A percentile compares a stretch with the other conserved stretches of the same genome.
Conservation (phyloP, 1,139 yeast genomes). For the Candida albicans region DNA sequence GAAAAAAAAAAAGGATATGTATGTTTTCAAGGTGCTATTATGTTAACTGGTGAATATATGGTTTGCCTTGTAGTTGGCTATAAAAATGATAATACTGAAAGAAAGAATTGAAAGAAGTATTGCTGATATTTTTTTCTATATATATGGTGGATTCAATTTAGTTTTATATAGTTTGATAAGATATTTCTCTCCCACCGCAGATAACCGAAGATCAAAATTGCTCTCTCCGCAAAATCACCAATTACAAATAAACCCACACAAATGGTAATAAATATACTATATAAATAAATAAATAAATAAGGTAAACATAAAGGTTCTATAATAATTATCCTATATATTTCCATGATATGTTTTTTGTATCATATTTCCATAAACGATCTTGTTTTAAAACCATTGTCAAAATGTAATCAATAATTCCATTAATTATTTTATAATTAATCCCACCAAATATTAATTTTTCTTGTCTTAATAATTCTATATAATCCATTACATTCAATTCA, state of each 20-base stretch:
- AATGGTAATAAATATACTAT: no score
- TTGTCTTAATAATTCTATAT: conserved; percentile 16
- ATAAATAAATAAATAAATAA: background rate
- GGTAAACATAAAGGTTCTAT: background rate
- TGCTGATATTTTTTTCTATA: no score
- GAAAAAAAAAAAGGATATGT: background rate
- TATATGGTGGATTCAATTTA: no score
- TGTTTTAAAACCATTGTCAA: conserved; percentile 20
- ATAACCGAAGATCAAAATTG: no score
- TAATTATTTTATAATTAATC: conserved; percentile 22
- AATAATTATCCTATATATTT: conserved; percentile 4
- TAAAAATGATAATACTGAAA: background rate
- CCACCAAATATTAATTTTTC: conserved; percentile 16
- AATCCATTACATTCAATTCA: conserved; percentile 10
- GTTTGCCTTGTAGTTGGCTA: background rate
- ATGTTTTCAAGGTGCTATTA: no score
- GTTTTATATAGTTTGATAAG: no score
- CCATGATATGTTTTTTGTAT: conserved; percentile 14
- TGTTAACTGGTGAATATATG: no score
- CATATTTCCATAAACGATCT: conserved; percentile 26
- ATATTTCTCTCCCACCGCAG: no score
- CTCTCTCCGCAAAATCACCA: no score
- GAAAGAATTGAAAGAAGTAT: no score
- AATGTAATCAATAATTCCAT: conserved; percentile 28
- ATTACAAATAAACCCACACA: no score